Percentiles rank a stretch among this genome's conserved stretches.
phyloP scores from a whole-genome alignment of 306 rosid species.

The Inga laurina region DNA sequence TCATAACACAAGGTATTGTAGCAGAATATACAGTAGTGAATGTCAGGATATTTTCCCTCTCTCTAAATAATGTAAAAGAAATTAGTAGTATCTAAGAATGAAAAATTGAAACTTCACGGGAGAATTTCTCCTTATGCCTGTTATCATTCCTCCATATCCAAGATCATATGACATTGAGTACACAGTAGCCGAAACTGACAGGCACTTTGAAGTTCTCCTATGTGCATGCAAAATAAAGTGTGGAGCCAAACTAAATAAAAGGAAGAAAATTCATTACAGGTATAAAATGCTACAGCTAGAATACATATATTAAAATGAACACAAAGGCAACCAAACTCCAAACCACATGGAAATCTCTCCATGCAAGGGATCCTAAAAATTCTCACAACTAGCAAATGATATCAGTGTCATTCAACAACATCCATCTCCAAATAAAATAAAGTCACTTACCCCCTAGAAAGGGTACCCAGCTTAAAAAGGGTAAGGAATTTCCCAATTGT shows the following conservation, averaged over 20 bases:
- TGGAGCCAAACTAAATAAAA: background rate
- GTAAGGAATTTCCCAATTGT: conserved; percentile 67
- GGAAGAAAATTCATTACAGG: background rate
- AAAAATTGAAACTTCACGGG: background rate
- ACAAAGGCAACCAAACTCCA: conserved; percentile 4
- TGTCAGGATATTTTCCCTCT: background rate
- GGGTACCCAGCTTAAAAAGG: conserved; percentile 81
- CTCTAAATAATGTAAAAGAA: background rate
- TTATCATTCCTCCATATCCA: background rate
- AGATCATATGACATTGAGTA: background rate
- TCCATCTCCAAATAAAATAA: conserved; percentile 21
- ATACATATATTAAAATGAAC: background rate
- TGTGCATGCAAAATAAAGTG: background rate
- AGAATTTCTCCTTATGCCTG: conserved; percentile 13
- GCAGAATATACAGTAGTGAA: background rate
- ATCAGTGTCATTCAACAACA: conserved; percentile 2
- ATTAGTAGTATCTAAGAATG: background rate
- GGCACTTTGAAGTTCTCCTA: background rate
- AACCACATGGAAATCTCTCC: conserved; percentile 2
- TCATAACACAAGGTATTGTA: background rate
- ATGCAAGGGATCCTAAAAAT: conserved; percentile 1
- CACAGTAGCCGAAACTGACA: background rate
- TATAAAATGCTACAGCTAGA: background rate
- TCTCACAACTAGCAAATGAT: conserved; percentile 1
- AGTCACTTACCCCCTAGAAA: conserved; percentile 55